Evolutionary conservation across 2,329 filamentous ascomycete species (phyloP).

Genomic region (Metarhizium guizhouense): DNA sequence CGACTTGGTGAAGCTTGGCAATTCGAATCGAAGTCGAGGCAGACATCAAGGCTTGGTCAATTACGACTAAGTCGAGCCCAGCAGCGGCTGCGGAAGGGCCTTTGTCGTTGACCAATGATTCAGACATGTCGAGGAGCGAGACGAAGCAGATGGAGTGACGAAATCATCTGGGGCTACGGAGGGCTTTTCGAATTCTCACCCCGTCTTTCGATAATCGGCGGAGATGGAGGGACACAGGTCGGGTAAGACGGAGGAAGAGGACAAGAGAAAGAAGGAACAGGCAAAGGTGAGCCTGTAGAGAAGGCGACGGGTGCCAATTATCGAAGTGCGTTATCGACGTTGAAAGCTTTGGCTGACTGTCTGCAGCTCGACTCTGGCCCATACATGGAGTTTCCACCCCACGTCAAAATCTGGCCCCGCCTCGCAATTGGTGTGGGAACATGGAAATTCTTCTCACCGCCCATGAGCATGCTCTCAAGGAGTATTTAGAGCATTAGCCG

Average conservation of each 20-base stretch:
- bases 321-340: not conserved
- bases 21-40: slow-evolving; percentile 53
- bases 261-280: not conserved
- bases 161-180: slow-evolving; percentile 24
- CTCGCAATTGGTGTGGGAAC: not conserved
- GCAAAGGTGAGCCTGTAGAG: not conserved
- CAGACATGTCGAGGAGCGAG: slow-evolving; percentile 24
- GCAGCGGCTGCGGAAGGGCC: slow-evolving; percentile 29
- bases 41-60: slow-evolving; percentile 44
- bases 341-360: not conserved
- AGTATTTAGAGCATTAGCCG: not conserved
- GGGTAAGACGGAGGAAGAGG: not conserved
- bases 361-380: not conserved
- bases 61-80: slow-evolving; percentile 40
- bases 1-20: slow-evolving; percentile 43
- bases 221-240: not conserved
- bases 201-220: not conserved
- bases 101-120: slow-evolving; percentile 24
- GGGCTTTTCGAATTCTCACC: not conserved
- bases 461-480: not conserved
- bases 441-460: not conserved
- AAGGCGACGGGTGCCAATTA: not conserved
- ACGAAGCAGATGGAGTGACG: slow-evolving; percentile 13
- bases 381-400: not conserved
- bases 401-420: not conserved